Evolutionary conservation across 805 yeast species (phyloP).

Genomic region (Debaryomyces castellii): DNA sequence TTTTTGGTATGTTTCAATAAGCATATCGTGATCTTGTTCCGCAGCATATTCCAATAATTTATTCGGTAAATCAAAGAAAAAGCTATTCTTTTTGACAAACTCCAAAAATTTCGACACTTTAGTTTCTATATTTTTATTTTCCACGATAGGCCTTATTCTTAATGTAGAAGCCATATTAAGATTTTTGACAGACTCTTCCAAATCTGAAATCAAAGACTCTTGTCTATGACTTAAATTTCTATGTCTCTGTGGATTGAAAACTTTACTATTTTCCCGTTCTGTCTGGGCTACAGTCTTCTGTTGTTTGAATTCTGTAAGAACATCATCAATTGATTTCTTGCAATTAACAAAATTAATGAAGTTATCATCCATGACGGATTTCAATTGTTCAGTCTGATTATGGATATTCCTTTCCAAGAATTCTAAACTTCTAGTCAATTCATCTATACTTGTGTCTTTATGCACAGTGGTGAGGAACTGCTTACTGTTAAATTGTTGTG

Average conservation of each 20-base stretch:
- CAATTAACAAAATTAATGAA: slow-evolving; percentile 35
- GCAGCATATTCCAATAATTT: slow-evolving; percentile 26
- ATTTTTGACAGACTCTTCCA: slow-evolving; percentile 40
- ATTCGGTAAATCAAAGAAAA: slow-evolving; percentile 38
- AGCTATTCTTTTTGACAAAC: slow-evolving; percentile 28
- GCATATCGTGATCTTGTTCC: slow-evolving; percentile 31
- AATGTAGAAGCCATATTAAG: slow-evolving; percentile 35
- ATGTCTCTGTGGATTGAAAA: slow-evolving; percentile 35
- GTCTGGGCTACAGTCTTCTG: slow-evolving; percentile 35
- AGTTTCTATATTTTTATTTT: slow-evolving; percentile 33
- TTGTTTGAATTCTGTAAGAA: slow-evolving; percentile 30
- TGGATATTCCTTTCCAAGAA: slow-evolving; percentile 34
- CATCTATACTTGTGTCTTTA: slow-evolving; percentile 35
- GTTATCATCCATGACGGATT: slow-evolving; percentile 36
- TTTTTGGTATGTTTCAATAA: slow-evolving; percentile 33
- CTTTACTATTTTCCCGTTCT: slow-evolving; percentile 32
- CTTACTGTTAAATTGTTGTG: slow-evolving; percentile 34
- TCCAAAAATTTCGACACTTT: slow-evolving; percentile 36
- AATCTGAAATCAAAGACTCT: slow-evolving; percentile 29
- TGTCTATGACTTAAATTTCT: slow-evolving; percentile 12
- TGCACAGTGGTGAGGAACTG: slow-evolving; percentile 38
- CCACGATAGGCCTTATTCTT: slow-evolving; percentile 42
- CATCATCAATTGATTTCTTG: slow-evolving; percentile 39
- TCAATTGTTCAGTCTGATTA: slow-evolving; percentile 34
- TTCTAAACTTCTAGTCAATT: slow-evolving; percentile 26